Evolutionary conservation across 768 basidiomycete species (phyloP), one percentile per base, ranked within the genome.

Genomic region (Chalciporus chontae): DNA sequence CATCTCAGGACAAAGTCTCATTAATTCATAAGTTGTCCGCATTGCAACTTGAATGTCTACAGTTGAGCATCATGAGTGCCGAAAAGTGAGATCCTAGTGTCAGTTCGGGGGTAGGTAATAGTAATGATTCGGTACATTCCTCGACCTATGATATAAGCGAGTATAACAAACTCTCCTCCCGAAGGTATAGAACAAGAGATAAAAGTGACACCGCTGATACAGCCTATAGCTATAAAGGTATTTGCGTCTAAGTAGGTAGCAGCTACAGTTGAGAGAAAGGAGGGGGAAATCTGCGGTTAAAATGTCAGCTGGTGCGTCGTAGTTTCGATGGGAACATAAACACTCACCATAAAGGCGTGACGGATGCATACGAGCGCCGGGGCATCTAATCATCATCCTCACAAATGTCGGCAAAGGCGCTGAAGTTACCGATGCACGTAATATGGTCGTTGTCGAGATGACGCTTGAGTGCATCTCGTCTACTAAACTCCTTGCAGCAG

Each of bases 401-500:
- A n/a, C 48, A 54, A 17, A 61, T 42, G 32, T n/a, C 60, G 15
- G 64, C 58, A 26, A 69, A 68, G 9, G 50, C 56, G 31, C 60
- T 52, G 52, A 69, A 63, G 44, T 70, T 53, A 15, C 69, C 69
- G 15, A 70, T 44, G 48, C 70, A 70, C 10, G 18, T 52, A 42
- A 70, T 69, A 15, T 67, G 68, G 8, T 67, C 60, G 42, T 70
- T 70, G 45, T 70, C 66, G 19, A 71, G 67, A 54, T 72, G 72
- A 42, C 71, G 64, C 56, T 73, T 72, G 50, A 73, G 67, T 26
- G 71, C 72, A 48, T 73, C 71, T 47, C 64, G 65, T 56, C 71
- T 62, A 42, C 69, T 69, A 39, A 73, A 73, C 47, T 64, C 64
- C 46, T 62, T 68, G 47, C 67, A 59, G 48, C 71, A 73, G n/a